These are phyloP conservation scores for Aspergillus sp. DNA, from an alignment of 2,329 filamentous ascomycete genomes.

Conservation along the genomic window DNA sequence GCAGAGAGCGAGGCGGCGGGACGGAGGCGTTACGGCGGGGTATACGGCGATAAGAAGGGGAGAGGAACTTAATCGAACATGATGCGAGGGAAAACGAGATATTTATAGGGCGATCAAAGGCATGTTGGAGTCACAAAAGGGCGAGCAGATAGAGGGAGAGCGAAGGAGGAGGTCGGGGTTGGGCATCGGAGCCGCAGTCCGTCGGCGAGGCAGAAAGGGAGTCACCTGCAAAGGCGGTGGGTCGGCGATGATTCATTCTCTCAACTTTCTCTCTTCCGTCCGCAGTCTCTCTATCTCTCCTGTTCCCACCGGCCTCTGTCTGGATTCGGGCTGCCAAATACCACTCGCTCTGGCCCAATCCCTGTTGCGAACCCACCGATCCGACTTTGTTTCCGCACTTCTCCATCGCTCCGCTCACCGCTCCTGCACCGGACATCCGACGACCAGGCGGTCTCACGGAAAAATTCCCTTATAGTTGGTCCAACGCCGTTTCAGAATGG, in stretches of 20 bases:
- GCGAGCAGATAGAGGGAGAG: neutral
- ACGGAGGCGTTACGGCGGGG: neutral
- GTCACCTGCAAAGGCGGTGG: neutral
- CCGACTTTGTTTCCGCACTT: too few species aligned
- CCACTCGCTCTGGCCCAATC: too few species aligned
- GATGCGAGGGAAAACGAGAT: neutral
- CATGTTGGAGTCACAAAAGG: neutral
- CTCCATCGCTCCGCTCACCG: too few species aligned
- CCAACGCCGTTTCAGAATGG: conserved; percentile 40
- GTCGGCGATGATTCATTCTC: neutral
- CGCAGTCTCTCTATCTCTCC: too few species aligned
- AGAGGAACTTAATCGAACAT: neutral
- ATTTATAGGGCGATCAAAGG: neutral
- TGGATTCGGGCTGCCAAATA: too few species aligned
- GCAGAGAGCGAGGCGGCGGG: neutral
- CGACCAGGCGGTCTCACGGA: too few species aligned
- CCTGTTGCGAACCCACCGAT: too few species aligned
- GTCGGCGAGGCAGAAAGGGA: too few species aligned
- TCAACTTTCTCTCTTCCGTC: neutral
- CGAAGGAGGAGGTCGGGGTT: neutral
- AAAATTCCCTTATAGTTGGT: neutral
- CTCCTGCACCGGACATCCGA: too few species aligned
- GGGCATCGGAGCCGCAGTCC: neutral
- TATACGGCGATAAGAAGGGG: too few species aligned
- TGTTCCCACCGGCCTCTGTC: too few species aligned